Conservation (phyloP, 2,329 filamentous ascomycete species). For the Penicillium nordicum region DNA sequence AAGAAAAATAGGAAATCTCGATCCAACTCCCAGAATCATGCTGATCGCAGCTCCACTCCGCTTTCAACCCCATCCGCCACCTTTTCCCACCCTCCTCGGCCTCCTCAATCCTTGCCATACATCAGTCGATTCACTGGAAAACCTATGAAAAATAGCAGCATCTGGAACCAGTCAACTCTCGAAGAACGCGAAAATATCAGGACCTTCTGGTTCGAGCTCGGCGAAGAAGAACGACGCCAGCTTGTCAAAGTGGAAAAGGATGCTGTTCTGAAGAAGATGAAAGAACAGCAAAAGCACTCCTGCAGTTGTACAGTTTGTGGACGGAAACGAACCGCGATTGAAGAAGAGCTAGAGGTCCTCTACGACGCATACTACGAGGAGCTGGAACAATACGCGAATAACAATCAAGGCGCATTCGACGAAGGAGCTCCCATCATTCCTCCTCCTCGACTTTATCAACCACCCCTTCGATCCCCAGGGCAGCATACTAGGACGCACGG, state of each 20-base stretch:
- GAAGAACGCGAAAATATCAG: conserved; percentile 97
- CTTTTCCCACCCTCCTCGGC: conserved; percentile 41
- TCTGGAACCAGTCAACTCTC: conserved; percentile 94
- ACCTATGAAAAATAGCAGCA: conserved; percentile 68
- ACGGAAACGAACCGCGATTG: conserved; percentile 91
- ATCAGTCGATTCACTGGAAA: conserved; percentile 43
- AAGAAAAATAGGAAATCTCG: conserved; percentile 41
- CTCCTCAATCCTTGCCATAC: conserved; percentile 44
- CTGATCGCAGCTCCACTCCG: conserved; percentile 40
- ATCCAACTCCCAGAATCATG: conserved; percentile 34
- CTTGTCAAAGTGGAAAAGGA: conserved; percentile 98
- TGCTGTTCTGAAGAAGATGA: conserved; percentile 97
- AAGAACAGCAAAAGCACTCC: conserved; percentile 98
- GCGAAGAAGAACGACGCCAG: conserved; percentile 90
- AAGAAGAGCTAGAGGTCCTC: conserved; percentile 93
- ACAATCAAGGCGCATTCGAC: conserved; percentile 60
- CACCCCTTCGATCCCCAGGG: conserved; percentile 53
- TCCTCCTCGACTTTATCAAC: conserved; percentile 61
- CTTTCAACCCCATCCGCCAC: conserved; percentile 45
- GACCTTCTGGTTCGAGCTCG: conserved; percentile 93
- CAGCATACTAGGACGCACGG: conserved; percentile 54
- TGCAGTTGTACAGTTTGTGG: conserved; percentile 98
- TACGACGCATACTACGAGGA: conserved; percentile 99
- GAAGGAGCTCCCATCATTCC: conserved; percentile 67
- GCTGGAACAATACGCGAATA: conserved; percentile 93